Conservation (phyloP, 179 eudicot species). For the Beta macrorhiza region DNA sequence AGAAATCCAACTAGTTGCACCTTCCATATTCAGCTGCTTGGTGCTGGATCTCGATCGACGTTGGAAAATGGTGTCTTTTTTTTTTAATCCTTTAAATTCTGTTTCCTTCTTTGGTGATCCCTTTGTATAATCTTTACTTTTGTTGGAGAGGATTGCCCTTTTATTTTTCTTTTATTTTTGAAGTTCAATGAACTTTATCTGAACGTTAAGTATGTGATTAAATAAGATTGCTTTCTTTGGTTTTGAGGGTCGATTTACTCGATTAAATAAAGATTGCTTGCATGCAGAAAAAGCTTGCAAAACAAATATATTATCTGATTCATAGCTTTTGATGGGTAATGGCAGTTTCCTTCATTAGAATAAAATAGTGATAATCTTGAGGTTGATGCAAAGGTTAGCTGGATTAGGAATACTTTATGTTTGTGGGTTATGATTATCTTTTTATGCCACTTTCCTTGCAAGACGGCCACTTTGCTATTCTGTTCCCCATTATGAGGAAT, state of each 20-base stretch:
- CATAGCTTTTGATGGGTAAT: constrained; percentile 18
- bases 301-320: constrained; percentile 17
- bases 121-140: constrained; percentile 22
- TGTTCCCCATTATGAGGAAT: constrained; percentile 28
- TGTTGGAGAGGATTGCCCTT: constrained; percentile 3
- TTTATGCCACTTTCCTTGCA: not conserved
- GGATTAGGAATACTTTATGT: constrained; percentile 17
- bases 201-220: constrained; percentile 26
- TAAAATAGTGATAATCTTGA: not conserved
- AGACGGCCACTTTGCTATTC: constrained; percentile 4
- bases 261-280: constrained; percentile 20
- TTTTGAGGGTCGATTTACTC: not conserved
- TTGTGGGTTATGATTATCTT: not conserved
- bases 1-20: constrained; percentile 9
- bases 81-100: no score
- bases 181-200: constrained; percentile 18
- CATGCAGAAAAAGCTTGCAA: constrained; percentile 23
- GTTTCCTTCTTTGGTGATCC: not conserved
- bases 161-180: not conserved
- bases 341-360: not conserved
- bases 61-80: not conserved
- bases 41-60: constrained; percentile 10
- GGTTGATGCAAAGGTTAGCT: constrained; percentile 24
- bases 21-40: not conserved
- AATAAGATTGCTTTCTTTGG: constrained; percentile 17